A percentile compares a stretch with the other conserved stretches of the same genome.
Conservation (phyloP, 768 basidiomycete species). For the Leccinum imitatum region DNA sequence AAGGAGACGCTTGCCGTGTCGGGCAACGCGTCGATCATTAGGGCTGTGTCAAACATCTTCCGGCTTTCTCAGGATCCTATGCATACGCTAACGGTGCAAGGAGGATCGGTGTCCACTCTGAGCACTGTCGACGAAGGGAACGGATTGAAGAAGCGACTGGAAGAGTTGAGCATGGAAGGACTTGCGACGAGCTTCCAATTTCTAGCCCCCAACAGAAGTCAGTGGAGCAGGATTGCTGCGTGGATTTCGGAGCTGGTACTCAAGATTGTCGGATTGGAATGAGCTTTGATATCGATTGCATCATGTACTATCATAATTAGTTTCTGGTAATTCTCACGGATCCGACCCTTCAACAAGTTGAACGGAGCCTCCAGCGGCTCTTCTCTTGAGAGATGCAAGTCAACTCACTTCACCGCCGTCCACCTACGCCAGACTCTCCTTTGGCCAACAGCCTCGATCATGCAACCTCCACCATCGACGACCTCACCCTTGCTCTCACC, state of each 20-base stretch:
- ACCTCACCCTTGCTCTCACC: conserved; percentile 70
- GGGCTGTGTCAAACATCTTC: conserved; percentile 74
- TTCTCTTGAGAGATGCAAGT: conserved; percentile 24
- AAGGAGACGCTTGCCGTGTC: conserved; percentile 70
- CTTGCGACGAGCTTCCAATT: conserved; percentile 74
- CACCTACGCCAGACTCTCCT: conserved; percentile 52
- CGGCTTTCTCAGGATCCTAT: conserved; percentile 60
- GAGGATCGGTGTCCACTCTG: conserved; percentile 63
- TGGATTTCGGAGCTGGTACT: conserved; percentile 69
- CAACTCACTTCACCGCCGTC: conserved; percentile 29
- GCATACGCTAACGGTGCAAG: conserved; percentile 39
- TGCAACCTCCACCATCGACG: conserved; percentile 68
- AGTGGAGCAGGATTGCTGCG: conserved; percentile 64
- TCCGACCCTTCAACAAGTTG: neutral
- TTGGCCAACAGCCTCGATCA: conserved; percentile 50
- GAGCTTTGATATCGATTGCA: conserved; percentile 21
- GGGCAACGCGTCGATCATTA: conserved; percentile 69
- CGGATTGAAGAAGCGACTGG: conserved; percentile 52
- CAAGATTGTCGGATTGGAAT: conserved; percentile 46
- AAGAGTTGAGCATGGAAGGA: conserved; percentile 73
- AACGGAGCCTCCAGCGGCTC: neutral
- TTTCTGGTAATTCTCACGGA: conserved; percentile 21
- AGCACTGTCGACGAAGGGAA: conserved; percentile 58
- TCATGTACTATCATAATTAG: conserved; percentile 4
- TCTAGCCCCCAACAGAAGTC: conserved; percentile 51